These are phyloP conservation scores for Gyromitra esculenta DNA, from an alignment of 2,329 filamentous ascomycete species.

Conservation along the genomic window DNA sequence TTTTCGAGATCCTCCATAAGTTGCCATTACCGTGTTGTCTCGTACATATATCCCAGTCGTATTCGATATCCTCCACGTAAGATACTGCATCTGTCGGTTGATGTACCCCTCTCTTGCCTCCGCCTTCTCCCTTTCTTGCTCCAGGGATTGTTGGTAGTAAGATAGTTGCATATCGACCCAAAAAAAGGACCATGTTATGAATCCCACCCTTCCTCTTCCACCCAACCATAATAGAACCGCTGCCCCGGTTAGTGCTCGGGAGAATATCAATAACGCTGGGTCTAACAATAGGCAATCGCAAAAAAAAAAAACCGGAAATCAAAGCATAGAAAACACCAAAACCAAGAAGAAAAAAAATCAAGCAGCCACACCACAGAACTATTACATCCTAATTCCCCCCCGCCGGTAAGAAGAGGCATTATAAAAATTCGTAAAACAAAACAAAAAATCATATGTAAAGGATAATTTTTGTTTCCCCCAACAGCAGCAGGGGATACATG, in stretches of 20 bases:
- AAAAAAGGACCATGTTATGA: conserved; percentile 1
- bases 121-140: background rate
- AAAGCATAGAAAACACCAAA: conserved; percentile 28
- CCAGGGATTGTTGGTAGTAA: background rate
- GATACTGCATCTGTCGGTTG: background rate
- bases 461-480: conserved; percentile 12
- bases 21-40: conserved; percentile 25
- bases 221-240: background rate
- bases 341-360: conserved; percentile 20
- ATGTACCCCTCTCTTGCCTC: background rate
- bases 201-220: background rate
- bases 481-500: background rate
- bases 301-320: background rate
- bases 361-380: conserved; percentile 7
- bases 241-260: background rate
- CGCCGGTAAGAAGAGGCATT: conserved; percentile 11
- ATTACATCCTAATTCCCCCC: conserved; percentile 1
- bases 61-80: conserved; percentile 10
- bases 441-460: conserved; percentile 9
- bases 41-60: conserved; percentile 15
- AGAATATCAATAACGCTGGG: conserved; percentile 9
- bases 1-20: conserved; percentile 18
- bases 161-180: conserved; percentile 1
- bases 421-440: conserved; percentile 42
- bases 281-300: conserved; percentile 14